Conservation (phyloP, 2,329 filamentous ascomycete species). For the Paradendryphiella salina region DNA sequence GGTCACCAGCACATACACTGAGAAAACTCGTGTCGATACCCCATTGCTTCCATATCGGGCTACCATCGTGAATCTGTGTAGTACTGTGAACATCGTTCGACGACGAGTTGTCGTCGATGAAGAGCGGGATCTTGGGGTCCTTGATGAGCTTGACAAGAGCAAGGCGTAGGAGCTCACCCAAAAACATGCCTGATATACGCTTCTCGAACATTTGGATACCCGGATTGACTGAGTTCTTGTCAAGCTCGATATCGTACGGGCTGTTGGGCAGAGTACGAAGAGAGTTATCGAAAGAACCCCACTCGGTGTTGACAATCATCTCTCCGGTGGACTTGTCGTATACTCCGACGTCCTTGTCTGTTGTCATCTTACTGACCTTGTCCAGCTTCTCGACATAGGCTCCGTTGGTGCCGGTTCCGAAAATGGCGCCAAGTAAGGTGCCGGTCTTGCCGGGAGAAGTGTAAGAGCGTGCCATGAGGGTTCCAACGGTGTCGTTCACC, state of each 20-base stretch:
- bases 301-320: conserved; percentile 98
- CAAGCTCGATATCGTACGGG: conserved; percentile 76
- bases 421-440: conserved; percentile 92
- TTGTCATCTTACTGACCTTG: conserved; percentile 76
- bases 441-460: conserved; percentile 84
- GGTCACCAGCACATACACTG: conserved; percentile 82
- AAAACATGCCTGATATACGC: conserved; percentile 95
- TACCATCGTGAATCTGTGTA: conserved; percentile 62
- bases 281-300: conserved; percentile 97
- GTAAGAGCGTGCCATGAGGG: conserved; percentile 96
- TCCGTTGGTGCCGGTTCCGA: conserved; percentile 95
- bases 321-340: conserved; percentile 82
- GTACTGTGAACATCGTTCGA: conserved; percentile 69
- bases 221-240: conserved; percentile 81
- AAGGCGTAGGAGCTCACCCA: conserved; percentile 88
- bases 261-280: conserved; percentile 87
- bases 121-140: conserved; percentile 68
- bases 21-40: conserved; percentile 89
- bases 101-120: conserved; percentile 74
- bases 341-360: conserved; percentile 52
- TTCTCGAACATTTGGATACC: conserved; percentile 99
- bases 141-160: conserved; percentile 73
- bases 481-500: conserved; percentile 97
- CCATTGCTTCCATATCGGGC: conserved; percentile 74
- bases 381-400: conserved; percentile 92